Evolutionary conservation across 805 yeast species (phyloP).

Genomic region (Cyberlindnera mrakii): DNA sequence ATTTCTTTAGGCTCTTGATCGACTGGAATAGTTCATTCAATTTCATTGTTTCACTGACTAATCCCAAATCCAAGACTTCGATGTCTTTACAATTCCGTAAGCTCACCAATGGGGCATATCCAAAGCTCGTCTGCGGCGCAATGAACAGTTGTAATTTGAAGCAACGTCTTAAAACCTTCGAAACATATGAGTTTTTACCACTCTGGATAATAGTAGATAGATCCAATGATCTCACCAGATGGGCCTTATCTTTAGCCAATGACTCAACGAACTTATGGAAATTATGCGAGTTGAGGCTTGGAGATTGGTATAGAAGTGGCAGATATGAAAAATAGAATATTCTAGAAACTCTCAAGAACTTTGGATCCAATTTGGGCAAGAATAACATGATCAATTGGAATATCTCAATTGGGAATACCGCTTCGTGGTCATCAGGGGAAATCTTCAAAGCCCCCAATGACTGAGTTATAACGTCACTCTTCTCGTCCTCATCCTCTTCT

Average conservation of each 20-base stretch:
- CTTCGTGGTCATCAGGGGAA: background rate
- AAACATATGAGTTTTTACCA: constrained; percentile 87
- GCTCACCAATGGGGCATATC: constrained; percentile 82
- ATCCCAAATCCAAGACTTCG: constrained; percentile 64
- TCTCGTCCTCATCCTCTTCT: constrained; percentile 23
- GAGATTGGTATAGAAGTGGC: constrained; percentile 61
- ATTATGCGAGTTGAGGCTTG: constrained; percentile 59
- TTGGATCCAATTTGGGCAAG: constrained; percentile 34
- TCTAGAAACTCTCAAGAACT: constrained; percentile 54
- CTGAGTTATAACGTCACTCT: constrained; percentile 10
- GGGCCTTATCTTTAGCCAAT: constrained; percentile 44
- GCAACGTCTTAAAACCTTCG: constrained; percentile 76
- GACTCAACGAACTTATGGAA: constrained; percentile 70
- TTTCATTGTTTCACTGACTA: constrained; percentile 88
- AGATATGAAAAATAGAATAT: constrained; percentile 53
- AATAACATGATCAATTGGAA: constrained; percentile 24
- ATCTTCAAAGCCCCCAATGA: background rate
- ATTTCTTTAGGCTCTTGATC: constrained; percentile 50
- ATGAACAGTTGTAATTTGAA: constrained; percentile 62
- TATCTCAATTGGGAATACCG: constrained; percentile 23
- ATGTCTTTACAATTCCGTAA: constrained; percentile 64
- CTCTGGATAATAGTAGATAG: constrained; percentile 77
- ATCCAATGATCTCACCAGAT: constrained; percentile 60
- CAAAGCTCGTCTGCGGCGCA: constrained; percentile 95
- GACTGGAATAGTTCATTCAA: constrained; percentile 73